A percentile compares a stretch with the other conserved stretches of the same genome.
These are phyloP conservation scores for Coix lacrymajobi DNA, from an alignment of 176 grass and related monocot species.

Conservation along the genomic window DNA sequence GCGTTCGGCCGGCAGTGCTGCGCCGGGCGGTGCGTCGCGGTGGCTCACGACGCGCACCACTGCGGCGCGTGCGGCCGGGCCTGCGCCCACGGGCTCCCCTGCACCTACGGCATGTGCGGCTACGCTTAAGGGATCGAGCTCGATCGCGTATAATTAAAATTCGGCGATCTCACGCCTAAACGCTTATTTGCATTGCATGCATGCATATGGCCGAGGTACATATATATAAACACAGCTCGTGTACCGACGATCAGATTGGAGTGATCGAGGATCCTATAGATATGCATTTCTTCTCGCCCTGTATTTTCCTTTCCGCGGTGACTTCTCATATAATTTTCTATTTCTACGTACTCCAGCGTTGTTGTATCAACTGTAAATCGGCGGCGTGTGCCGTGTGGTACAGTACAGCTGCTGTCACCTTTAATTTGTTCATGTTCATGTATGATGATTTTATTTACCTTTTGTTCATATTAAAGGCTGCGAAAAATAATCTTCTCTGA, in stretches of 20 bases:
- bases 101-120: constrained; percentile 43
- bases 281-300: background rate
- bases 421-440: background rate
- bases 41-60: constrained; percentile 30
- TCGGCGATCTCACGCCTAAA: background rate
- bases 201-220: background rate
- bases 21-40: constrained; percentile 32
- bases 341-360: background rate
- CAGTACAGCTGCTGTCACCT: too few relatives aligned
- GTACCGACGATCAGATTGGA: background rate
- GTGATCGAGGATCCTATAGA: background rate
- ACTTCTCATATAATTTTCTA: background rate
- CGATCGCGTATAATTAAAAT: too few relatives aligned
- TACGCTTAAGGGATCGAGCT: constrained; percentile 13
- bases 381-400: too few relatives aligned
- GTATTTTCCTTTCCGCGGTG: background rate
- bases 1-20: constrained; percentile 51
- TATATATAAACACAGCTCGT: background rate
- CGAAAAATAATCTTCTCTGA: too few relatives aligned
- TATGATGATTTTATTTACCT: too few relatives aligned
- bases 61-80: constrained; percentile 41
- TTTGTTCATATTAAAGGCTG: too few relatives aligned
- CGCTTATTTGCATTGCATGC: too few relatives aligned
- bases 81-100: constrained; percentile 32
- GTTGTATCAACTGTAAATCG: background rate